Evolutionary conservation across 768 basidiomycete species (phyloP), one percentile per base, ranked within the genome.

Genomic region (Gymnopilus junonius): DNA sequence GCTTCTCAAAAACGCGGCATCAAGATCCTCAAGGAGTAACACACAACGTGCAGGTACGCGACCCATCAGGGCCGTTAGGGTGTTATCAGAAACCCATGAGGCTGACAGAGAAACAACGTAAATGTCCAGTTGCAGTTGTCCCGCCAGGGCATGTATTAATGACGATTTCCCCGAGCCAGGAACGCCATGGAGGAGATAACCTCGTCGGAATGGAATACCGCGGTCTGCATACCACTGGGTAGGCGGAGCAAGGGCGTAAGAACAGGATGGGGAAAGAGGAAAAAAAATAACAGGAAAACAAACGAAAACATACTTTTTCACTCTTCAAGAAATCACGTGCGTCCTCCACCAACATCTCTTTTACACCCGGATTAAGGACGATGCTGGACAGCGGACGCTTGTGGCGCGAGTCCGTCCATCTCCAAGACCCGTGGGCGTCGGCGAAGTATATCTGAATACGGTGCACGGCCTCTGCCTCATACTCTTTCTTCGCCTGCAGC

Each of bases 391-490:
- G 85, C n/a, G 94, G 93, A 20, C 94, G 86, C 76, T 95, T 95
- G 76, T 94, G 91, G 54, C 93, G 80, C 20, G 90, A 91, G 75
- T 94, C 93, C 0, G 92, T 92, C 88, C 90, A 93, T 37, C 93
- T 82, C 94, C 94, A 95, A 53, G 86, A 87, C 32, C 92, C 93
- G 73, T 93, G 91, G 4, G 89, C 89, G 74, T 95, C 94, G 15
- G 93, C 92, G 72, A 94, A 93, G 73, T 93, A 94, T 34, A 95
- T 93, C 74, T 93, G 92, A 65, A 95, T 93, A 43, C 92, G 86
- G 70, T 94, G 91, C 42, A 94, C 85, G 34, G 91, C 89, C 70
- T 94, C 92, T 0, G 92, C 91, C 74, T 94, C 92, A 73, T 94
- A 94, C 70, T 92, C 90, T 70, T 86, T 87, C 81, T 94, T 94